These are phyloP conservation scores for Salix dunnii DNA, from an alignment of 345 rosid species.

Conservation along the genomic window DNA sequence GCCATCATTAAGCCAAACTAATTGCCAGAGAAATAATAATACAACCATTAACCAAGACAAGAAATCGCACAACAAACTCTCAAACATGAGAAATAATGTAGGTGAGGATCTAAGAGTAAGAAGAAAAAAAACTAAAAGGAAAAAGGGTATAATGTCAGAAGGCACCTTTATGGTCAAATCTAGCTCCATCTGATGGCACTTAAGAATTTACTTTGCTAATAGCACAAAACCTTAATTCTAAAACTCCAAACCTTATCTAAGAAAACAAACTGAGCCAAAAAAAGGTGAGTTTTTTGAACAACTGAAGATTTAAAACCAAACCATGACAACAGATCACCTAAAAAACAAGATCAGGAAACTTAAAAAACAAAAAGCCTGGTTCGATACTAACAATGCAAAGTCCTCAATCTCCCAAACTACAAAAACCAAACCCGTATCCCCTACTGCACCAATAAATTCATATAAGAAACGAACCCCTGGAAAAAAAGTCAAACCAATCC, in stretches of 20 bases:
- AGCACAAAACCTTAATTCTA: background rate
- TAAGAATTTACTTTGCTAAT: background rate
- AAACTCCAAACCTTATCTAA: background rate
- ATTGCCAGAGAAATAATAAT: background rate
- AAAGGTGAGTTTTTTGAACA: background rate
- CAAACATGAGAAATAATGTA: background rate
- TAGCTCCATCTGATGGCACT: background rate
- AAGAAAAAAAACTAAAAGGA: background rate
- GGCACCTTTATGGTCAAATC: background rate
- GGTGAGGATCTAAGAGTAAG: background rate
- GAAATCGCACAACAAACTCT: background rate
- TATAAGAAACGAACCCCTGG: background rate
- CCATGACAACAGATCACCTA: background rate
- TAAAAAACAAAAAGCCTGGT: background rate
- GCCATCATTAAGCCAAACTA: background rate
- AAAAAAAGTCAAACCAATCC: background rate
- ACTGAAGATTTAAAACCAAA: background rate
- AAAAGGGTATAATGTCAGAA: background rate
- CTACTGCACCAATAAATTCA: background rate
- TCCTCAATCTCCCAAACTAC: constrained; percentile 11
- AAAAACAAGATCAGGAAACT: background rate
- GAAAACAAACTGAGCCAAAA: background rate
- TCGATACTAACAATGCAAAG: constrained; percentile 1
- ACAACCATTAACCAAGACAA: background rate
- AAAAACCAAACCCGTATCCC: background rate